Conservation (phyloP, 139 green algal species). For the Chlamydomonas sphaeroides region DNA sequence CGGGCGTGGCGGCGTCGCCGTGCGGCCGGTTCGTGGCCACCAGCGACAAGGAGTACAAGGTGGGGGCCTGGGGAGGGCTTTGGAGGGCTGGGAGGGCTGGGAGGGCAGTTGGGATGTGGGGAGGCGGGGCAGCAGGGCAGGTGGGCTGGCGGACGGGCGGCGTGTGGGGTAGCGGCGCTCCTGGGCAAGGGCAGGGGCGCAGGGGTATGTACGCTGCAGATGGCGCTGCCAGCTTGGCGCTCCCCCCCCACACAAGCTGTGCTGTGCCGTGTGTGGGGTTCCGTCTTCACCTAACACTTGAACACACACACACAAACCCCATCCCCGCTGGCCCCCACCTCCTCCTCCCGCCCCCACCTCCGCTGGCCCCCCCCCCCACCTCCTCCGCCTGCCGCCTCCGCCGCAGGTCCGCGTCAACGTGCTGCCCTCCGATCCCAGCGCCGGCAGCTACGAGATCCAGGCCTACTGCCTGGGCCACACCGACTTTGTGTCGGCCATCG, state of each 20-base stretch:
- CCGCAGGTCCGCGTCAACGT: constrained; percentile 22
- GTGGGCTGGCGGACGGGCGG: too few species aligned
- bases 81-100: constrained; percentile 65
- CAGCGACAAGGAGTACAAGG: constrained; percentile 81
- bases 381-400: neutral
- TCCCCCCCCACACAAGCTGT: too few species aligned
- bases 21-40: constrained; percentile 71
- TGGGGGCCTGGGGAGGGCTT: constrained; percentile 49
- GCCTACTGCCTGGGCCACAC: constrained; percentile 87
- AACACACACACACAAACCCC: too few species aligned
- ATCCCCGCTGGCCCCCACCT: too few species aligned
- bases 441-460: constrained; percentile 85
- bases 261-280: too few species aligned
- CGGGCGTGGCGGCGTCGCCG: constrained; percentile 62
- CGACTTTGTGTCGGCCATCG: constrained; percentile 69
- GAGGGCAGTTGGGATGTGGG: neutral
- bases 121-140: neutral
- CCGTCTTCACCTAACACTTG: too few species aligned
- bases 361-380: too few species aligned
- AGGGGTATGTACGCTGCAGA: too few species aligned
- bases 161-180: too few species aligned
- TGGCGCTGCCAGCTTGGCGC: too few species aligned
- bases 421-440: constrained; percentile 49
- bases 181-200: too few species aligned
- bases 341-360: too few species aligned